phyloP scores from a whole-genome alignment of 768 basidiomycete genomes.

The Collybia sp. region DNA sequence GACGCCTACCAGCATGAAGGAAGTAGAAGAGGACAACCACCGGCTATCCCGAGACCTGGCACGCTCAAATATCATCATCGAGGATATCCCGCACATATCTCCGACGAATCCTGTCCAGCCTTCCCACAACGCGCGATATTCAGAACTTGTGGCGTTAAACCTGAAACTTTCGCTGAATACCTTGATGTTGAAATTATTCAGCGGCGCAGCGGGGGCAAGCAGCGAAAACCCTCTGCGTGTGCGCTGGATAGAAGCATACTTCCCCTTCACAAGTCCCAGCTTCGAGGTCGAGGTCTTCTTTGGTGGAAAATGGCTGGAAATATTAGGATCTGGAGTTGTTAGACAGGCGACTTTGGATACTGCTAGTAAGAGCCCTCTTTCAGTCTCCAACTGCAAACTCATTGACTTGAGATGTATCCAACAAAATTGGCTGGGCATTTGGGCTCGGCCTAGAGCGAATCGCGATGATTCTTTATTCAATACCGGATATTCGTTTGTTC shows the following conservation, averaged over 20 bases:
- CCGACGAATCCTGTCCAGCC: slow-evolving; percentile 77
- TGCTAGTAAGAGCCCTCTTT: slow-evolving; percentile 55
- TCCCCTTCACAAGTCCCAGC: slow-evolving; percentile 97
- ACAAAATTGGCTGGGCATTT: slow-evolving; percentile 97
- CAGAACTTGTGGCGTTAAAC: slow-evolving; percentile 75
- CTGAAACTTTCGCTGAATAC: slow-evolving; percentile 88
- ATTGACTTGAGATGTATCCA: slow-evolving; percentile 49
- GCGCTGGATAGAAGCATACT: slow-evolving; percentile 97
- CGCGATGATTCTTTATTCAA: slow-evolving; percentile 95
- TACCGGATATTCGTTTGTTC: slow-evolving; percentile 97
- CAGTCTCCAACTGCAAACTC: slow-evolving; percentile 14
- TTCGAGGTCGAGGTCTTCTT: slow-evolving; percentile 98
- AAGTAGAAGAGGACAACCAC: slow-evolving; percentile 70
- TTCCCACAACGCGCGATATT: slow-evolving; percentile 67
- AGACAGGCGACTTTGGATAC: slow-evolving; percentile 84
- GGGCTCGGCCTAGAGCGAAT: slow-evolving; percentile 96
- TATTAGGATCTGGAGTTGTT: slow-evolving; percentile 91
- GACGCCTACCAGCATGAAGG: slow-evolving; percentile 49
- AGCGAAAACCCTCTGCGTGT: slow-evolving; percentile 74
- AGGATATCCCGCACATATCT: slow-evolving; percentile 76
- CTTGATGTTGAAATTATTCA: slow-evolving; percentile 80
- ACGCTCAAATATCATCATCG: slow-evolving; percentile 75
- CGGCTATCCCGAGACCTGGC: slow-evolving; percentile 56
- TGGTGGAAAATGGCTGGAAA: slow-evolving; percentile 95
- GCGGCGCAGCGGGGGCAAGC: slow-evolving; percentile 43